These are phyloP conservation scores for Candida pseudoglaebosa DNA, from an alignment of 805 yeast species.

Conservation along the genomic window DNA sequence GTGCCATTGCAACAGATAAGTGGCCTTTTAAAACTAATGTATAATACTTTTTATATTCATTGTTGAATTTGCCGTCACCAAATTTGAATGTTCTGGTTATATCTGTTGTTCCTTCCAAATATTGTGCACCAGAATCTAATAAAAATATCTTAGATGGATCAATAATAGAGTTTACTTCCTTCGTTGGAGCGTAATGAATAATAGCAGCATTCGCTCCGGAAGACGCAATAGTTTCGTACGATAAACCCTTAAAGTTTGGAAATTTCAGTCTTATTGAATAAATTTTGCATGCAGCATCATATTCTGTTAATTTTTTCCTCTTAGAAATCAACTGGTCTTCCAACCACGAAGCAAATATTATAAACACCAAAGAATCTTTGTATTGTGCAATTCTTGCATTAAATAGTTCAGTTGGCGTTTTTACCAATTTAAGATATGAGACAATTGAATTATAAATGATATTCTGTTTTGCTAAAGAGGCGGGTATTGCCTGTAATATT, in stretches of 20 bases:
- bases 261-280: slow-evolving; percentile 50
- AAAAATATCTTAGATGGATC: slow-evolving; percentile 68
- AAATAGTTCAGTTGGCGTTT: slow-evolving; percentile 65
- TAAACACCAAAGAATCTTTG: slow-evolving; percentile 77
- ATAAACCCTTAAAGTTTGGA: slow-evolving; percentile 59
- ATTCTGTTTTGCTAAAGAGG: slow-evolving; percentile 20
- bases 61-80: slow-evolving; percentile 24
- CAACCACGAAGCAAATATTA: slow-evolving; percentile 79
- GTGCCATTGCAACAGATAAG: slow-evolving; percentile 74
- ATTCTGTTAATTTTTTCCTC: slow-evolving; percentile 50
- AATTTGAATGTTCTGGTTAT: slow-evolving; percentile 86
- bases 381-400: slow-evolving; percentile 76
- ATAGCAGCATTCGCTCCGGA: slow-evolving; percentile 74
- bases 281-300: slow-evolving; percentile 59
- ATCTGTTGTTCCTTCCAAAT: slow-evolving; percentile 92
- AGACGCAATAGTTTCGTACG: slow-evolving; percentile 75
- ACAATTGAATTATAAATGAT: slow-evolving; percentile 28
- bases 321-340: slow-evolving; percentile 49
- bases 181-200: slow-evolving; percentile 71
- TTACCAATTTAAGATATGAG: slow-evolving; percentile 62
- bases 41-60: slow-evolving; percentile 68
- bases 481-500: slow-evolving; percentile 25
- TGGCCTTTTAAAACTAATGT: slow-evolving; percentile 91
- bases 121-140: slow-evolving; percentile 91
- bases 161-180: slow-evolving; percentile 53